phyloP scores from a whole-genome alignment of 495 filamentous ascomycete genomes.

The Penicillium desertorum region DNA sequence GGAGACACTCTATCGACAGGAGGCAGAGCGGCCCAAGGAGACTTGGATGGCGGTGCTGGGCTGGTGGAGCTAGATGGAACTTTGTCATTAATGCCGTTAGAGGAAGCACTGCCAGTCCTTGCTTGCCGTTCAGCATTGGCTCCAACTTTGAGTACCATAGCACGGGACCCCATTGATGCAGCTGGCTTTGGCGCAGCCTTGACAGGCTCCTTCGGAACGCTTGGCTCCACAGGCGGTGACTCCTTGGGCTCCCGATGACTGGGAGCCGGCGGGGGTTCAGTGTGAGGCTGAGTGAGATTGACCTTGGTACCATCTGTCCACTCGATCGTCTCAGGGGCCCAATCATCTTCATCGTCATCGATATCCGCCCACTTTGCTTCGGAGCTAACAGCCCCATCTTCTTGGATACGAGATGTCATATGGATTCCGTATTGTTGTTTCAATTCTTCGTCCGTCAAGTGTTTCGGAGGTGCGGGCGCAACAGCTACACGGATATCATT shows the following conservation, averaged over 20 bases:
- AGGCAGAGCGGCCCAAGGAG: conserved; percentile 85
- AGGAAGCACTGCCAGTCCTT: conserved; percentile 57
- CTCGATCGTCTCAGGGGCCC: conserved; percentile 92
- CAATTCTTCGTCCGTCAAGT: conserved; percentile 95
- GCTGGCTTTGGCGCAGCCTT: conserved; percentile 46
- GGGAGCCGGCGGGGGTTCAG: conserved; percentile 28
- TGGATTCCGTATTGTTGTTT: conserved; percentile 96
- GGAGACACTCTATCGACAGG: conserved; percentile 80
- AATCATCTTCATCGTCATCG: conserved; percentile 97
- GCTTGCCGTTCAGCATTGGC: conserved; percentile 52
- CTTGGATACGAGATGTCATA: conserved; percentile 83
- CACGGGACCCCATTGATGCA: conserved; percentile 52
- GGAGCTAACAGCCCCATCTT: conserved; percentile 70
- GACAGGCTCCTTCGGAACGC: conserved; percentile 28
- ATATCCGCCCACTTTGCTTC: conserved; percentile 98
- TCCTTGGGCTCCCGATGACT: conserved; percentile 30
- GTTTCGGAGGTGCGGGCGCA: conserved; percentile 78
- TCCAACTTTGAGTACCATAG: conserved; percentile 53
- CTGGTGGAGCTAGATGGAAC: conserved; percentile 77
- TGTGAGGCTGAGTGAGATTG: conserved; percentile 59
- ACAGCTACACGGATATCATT: conserved; percentile 54
- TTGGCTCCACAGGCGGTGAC: conserved; percentile 23
- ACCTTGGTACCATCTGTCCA: conserved; percentile 98
- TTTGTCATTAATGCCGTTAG: conserved; percentile 69
- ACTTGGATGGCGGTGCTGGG: conserved; percentile 74